These are phyloP conservation scores for Betula pendula DNA, from an alignment of 306 rosid species.

Conservation along the genomic window DNA sequence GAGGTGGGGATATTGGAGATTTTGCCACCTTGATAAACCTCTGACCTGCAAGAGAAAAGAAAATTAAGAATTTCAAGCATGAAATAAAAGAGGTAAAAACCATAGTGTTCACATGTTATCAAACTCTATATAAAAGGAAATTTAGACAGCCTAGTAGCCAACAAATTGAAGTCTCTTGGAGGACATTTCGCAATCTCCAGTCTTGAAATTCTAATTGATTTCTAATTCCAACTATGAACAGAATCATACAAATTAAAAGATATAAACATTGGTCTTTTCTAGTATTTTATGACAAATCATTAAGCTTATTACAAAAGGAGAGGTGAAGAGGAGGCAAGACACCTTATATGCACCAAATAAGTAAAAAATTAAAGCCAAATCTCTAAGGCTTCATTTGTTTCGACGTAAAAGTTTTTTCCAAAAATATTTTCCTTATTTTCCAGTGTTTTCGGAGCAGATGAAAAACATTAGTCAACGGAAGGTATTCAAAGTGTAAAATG, in stretches of 20 bases:
- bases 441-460: no score
- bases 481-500: no score
- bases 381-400: no score
- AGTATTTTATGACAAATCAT: neutral
- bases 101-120: constrained; percentile 7
- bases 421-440: no score
- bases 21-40: constrained; percentile 82
- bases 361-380: neutral
- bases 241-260: neutral
- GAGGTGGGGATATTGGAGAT: constrained; percentile 82
- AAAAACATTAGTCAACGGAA: no score
- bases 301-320: neutral
- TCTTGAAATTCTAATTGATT: neutral
- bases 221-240: neutral
- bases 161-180: constrained; percentile 1
- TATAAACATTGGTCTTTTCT: neutral
- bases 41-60: constrained; percentile 55
- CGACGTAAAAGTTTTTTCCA: no score
- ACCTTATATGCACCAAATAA: neutral
- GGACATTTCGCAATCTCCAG: constrained; percentile 3
- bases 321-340: neutral
- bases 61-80: constrained; percentile 18
- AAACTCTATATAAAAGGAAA: neutral
- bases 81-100: neutral
- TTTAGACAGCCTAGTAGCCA: neutral